Percentiles rank a stretch among this genome's conserved stretches.
phyloP scores from a whole-genome alignment of 1,139 yeast species.

The Candida tropicalis region DNA sequence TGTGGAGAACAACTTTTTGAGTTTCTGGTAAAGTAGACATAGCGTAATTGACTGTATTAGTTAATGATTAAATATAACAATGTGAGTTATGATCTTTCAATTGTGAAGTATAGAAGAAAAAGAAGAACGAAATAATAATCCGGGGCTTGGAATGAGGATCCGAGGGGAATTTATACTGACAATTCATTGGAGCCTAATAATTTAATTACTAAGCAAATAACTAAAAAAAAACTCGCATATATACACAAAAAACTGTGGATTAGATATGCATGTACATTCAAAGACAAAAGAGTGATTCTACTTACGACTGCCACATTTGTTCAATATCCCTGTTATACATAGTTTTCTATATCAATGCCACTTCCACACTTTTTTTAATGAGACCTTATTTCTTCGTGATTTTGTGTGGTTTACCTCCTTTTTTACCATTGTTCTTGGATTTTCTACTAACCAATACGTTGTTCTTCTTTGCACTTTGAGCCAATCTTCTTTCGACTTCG shows the following conservation, averaged over 20 bases:
- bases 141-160: background rate
- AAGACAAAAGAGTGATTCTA: no score
- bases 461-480: slow-evolving; percentile 61
- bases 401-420: slow-evolving; percentile 2
- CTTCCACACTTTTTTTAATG: background rate
- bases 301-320: background rate
- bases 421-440: slow-evolving; percentile 3
- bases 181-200: background rate
- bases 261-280: background rate
- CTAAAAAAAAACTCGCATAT: no score
- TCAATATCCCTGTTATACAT: no score
- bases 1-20: slow-evolving; percentile 61
- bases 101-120: background rate
- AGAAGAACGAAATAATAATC: background rate
- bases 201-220: slow-evolving; percentile 3
- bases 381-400: slow-evolving; percentile 3
- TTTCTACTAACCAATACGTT: slow-evolving; percentile 17
- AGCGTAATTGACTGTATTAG: no score
- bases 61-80: no score
- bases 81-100: background rate
- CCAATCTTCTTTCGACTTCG: slow-evolving; percentile 70
- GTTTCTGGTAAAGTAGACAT: slow-evolving; percentile 49
- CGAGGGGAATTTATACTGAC: background rate
- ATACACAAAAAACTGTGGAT: slow-evolving; percentile 1
- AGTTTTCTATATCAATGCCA: background rate